Evolutionary conservation across 768 basidiomycete species (phyloP), one percentile per base, ranked within the genome.

Genomic region (Lactarius trivialis): DNA sequence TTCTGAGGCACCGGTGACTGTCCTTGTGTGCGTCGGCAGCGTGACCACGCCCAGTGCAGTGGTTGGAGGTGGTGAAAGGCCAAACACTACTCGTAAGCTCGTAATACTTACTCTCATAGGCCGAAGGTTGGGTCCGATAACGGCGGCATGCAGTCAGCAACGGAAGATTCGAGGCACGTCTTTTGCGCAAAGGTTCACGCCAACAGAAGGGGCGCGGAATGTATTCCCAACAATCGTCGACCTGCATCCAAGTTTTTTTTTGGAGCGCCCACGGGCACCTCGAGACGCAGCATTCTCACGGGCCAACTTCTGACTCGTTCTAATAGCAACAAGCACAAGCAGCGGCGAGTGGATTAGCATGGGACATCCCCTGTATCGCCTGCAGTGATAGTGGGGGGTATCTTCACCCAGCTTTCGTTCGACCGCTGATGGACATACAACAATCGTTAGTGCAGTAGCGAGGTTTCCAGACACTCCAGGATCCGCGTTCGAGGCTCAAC

Each of bases 91-190:
- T 48, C 50, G 50, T 45, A 24, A 45, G 30, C 28, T 51, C 43
- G 53, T 60, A 55, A 55, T 37, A 15, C 45, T 60, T 60, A 55
- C 60, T 48, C 54, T 37, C 60, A 48, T 43, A n/a, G 15, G 30
- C 30, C 28, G 30, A 51, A 36, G n/a, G 24, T 37, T 55, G 33
- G 54, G 48, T 49, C 60, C 53, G 60, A 60, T 49, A 45, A 55
- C 60, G 55, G 45, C 60, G 60, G 60, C 34, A 30, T 32, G 19
- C 28, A 41, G 11, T 45, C 51, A 30, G n/a, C 24, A 50, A 53
- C 71, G 70, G 77, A 79, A 62, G 77, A 78, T 63, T 62, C 63
- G 76, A 77, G 63, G 60, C 70, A 6, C 75, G 75, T 51, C 67
- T 73, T 57, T 58, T 70, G 30, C 72, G 73, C 43, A 77, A 77